Evolutionary conservation across 192 early-diverging fungal genomes (phyloP).

Genomic region (Coemansia pectinata): DNA sequence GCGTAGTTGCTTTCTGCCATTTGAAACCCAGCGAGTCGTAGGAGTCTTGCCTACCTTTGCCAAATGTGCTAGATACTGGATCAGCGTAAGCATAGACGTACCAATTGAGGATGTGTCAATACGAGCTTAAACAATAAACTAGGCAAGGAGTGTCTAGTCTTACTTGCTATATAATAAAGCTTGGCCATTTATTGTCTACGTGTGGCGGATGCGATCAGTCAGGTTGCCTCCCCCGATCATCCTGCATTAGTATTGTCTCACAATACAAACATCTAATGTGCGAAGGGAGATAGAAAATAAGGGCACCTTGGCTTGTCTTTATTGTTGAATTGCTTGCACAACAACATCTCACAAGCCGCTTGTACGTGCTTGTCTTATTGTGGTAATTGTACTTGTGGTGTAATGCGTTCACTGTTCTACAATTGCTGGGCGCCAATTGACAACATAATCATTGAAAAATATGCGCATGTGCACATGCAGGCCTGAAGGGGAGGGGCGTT

Average conservation of each 20-base stretch:
- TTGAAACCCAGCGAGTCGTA: not conserved
- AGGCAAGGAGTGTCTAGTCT: not conserved
- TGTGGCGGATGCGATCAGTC: slow-evolving; percentile 8
- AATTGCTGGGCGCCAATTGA: slow-evolving; percentile 4
- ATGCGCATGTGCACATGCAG: slow-evolving; percentile 1
- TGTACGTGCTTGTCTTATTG: slow-evolving; percentile 1
- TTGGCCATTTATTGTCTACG: not conserved
- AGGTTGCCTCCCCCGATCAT: not conserved
- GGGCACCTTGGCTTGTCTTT: slow-evolving; percentile 1
- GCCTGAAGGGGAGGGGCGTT: not conserved
- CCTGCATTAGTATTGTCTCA: not conserved
- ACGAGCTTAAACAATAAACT: not conserved
- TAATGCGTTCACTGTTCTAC: slow-evolving; percentile 1
- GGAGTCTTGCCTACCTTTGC: not conserved
- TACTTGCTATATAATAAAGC: not conserved
- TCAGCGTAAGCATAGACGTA: too few relatives aligned
- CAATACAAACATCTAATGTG: not conserved
- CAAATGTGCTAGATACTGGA: not conserved
- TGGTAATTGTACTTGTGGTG: slow-evolving; percentile 7
- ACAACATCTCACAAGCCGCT: not conserved
- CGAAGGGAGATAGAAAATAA: not conserved
- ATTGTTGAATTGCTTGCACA: slow-evolving; percentile 7
- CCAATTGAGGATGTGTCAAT: not conserved
- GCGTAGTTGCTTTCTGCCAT: not conserved
- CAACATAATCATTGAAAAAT: slow-evolving; percentile 5